Base-by-base conservation (phyloP, 371 early-diverging fungal genomes). In the Actinomucor elegans region DNA sequence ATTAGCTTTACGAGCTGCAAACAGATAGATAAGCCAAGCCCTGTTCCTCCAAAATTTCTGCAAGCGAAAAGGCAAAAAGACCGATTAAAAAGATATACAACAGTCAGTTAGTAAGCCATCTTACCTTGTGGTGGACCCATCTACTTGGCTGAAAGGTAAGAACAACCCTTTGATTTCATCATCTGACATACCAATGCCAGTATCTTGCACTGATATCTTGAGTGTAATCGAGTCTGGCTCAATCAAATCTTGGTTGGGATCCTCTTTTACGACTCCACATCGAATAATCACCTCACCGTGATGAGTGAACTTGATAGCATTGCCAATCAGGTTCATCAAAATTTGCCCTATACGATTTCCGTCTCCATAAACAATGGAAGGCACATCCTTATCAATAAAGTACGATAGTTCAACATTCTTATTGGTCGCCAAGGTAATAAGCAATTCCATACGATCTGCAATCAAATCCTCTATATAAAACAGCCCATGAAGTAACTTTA, bases 1-100 rank as follows among this genome's bases (percentile, higher is more conserved):
- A 85, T 79, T 12, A 80, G 57, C 14, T 71, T 53, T 7, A 81
- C 79, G 15, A 86, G 64, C 36, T 77, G 73, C 5, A 77, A 58
- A 41, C 80, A 79, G 17, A 86, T 84, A 14, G 80, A 75, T 15
- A 86, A 65, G n/a, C 86, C 86, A 6, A 86, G 48, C 4, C 86
- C 86, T 4, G 84, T 84, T 14, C 87, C 87, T 18, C 84, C 84
- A 66, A 79, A 84, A 17, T 66, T 75, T 46, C 62, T 61, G 41
- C 15, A 17, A 18, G 33, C 10, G 14, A 34, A 34, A 47, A 35
- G 24, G 35, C 11, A 15, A 18, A 32, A 34, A 47, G n/a, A n/a
- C n/a, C n/a, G n/a, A n/a, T n/a, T n/a, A n/a, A n/a, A n/a, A n/a
- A n/a, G n/a, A n/a, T n/a, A n/a, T n/a, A n/a, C n/a, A n/a, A n/a